Percentiles rank a stretch among this genome's conserved stretches.
phyloP scores from a whole-genome alignment of 768 basidiomycete species.

The Clitopilus hobsonii region DNA sequence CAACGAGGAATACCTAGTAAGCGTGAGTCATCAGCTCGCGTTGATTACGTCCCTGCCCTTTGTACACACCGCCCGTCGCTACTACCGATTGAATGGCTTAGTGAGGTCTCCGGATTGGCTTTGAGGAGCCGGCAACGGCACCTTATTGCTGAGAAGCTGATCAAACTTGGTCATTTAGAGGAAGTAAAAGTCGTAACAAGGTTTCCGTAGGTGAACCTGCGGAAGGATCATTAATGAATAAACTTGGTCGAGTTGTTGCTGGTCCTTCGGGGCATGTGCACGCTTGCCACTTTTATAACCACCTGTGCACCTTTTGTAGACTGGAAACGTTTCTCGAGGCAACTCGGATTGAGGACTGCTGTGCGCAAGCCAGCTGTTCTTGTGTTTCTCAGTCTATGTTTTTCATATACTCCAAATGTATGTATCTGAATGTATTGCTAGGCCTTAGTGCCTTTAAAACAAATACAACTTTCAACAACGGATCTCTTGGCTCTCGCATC shows the following conservation, averaged over 20 bases:
- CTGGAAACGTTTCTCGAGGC: not conserved
- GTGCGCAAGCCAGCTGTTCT: constrained; percentile 5
- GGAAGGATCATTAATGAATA: constrained; percentile 67
- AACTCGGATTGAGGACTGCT: constrained; percentile 6
- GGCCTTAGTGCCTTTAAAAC: constrained; percentile 18
- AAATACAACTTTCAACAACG: constrained; percentile 45
- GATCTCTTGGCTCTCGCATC: constrained; percentile 78
- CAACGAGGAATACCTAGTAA: constrained; percentile 90
- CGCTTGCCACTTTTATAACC: constrained; percentile 27
- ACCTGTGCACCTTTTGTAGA: constrained; percentile 44
- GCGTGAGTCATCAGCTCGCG: constrained; percentile 83
- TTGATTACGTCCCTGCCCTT: constrained; percentile 80
- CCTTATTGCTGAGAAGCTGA: constrained; percentile 47
- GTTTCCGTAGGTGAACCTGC: constrained; percentile 82
- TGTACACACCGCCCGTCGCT: constrained; percentile 71
- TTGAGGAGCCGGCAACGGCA: constrained; percentile 52
- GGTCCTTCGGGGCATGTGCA: constrained; percentile 28
- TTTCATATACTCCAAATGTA: constrained; percentile 14
- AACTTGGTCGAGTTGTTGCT: constrained; percentile 27
- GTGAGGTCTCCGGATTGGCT: constrained; percentile 62
- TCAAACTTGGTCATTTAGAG: constrained; percentile 82
- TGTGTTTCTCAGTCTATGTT: constrained; percentile 21
- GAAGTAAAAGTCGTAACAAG: constrained; percentile 83
- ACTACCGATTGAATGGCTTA: constrained; percentile 91
- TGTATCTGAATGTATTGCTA: constrained; percentile 21